Conservation (phyloP, 2,329 filamentous ascomycete species). For the Pestalotiopsis sp. region DNA sequence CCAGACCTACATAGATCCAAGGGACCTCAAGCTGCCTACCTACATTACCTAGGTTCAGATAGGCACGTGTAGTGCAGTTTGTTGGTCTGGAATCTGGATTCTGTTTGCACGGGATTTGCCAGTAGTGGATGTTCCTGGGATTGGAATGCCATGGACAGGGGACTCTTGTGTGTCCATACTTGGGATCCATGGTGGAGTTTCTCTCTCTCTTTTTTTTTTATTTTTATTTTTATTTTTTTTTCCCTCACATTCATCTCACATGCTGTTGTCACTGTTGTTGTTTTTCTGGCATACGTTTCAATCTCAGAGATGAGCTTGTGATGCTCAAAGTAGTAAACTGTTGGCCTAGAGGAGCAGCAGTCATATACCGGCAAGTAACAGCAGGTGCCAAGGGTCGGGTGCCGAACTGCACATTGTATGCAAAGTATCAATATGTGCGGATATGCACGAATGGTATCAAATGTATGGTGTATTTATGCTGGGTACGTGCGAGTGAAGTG, state of each 20-base stretch:
- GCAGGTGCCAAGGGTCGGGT: no score
- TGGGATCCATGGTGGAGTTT: not conserved
- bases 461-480: not conserved
- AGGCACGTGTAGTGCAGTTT: not conserved
- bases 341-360: no score
- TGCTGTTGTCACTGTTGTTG: no score
- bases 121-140: not conserved
- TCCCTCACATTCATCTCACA: not conserved
- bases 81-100: not conserved
- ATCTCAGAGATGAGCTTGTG: no score
- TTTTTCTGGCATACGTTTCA: no score
- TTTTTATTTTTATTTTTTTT: not conserved
- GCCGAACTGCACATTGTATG: no score
- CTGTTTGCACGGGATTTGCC: not conserved
- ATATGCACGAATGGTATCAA: no score
- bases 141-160: not conserved
- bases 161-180: not conserved
- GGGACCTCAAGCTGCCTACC: not conserved
- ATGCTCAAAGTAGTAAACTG: no score
- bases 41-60: no score
- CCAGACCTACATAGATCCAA: constrained; percentile 3
- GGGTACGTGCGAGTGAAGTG: not conserved
- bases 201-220: not conserved
- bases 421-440: no score
- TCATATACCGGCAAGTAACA: no score